Evolutionary conservation across 306 rosid species (phyloP).

Genomic region (Biancaea sappan): DNA sequence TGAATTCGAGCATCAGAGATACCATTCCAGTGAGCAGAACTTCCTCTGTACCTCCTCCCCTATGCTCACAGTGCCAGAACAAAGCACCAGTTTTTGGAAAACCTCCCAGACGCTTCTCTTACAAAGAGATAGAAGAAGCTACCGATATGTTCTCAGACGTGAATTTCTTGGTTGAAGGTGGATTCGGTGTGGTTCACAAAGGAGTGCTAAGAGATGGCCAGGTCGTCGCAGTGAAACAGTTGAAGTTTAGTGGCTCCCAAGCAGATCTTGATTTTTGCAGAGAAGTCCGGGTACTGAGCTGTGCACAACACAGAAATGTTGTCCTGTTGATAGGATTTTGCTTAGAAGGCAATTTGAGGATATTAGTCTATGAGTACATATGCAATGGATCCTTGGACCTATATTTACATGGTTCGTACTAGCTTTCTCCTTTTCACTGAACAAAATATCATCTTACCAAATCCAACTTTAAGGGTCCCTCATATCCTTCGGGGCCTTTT

Average conservation of each 20-base stretch:
- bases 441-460: background rate
- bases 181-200: slow-evolving; percentile 82
- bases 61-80: slow-evolving; percentile 87
- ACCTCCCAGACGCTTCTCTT: slow-evolving; percentile 86
- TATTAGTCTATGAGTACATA: slow-evolving; percentile 88
- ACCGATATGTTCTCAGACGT: slow-evolving; percentile 69
- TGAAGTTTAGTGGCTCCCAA: slow-evolving; percentile 76
- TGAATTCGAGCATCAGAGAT: slow-evolving; percentile 57
- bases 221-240: slow-evolving; percentile 90
- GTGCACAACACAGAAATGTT: slow-evolving; percentile 98
- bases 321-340: slow-evolving; percentile 89
- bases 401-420: slow-evolving; percentile 72
- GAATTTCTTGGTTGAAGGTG: slow-evolving; percentile 83
- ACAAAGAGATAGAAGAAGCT: slow-evolving; percentile 75
- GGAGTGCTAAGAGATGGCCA: slow-evolving; percentile 86
- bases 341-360: slow-evolving; percentile 61
- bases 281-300: slow-evolving; percentile 89
- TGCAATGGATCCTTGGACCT: slow-evolving; percentile 88
- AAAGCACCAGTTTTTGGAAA: slow-evolving; percentile 88
- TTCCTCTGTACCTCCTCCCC: slow-evolving; percentile 82
- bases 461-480: background rate
- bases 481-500: background rate
- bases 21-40: slow-evolving; percentile 72
- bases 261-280: slow-evolving; percentile 90
- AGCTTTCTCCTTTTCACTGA: slow-evolving; percentile 19